Conservation (phyloP, 192 early-diverging fungal species). For the Linnemannia exigua region DNA sequence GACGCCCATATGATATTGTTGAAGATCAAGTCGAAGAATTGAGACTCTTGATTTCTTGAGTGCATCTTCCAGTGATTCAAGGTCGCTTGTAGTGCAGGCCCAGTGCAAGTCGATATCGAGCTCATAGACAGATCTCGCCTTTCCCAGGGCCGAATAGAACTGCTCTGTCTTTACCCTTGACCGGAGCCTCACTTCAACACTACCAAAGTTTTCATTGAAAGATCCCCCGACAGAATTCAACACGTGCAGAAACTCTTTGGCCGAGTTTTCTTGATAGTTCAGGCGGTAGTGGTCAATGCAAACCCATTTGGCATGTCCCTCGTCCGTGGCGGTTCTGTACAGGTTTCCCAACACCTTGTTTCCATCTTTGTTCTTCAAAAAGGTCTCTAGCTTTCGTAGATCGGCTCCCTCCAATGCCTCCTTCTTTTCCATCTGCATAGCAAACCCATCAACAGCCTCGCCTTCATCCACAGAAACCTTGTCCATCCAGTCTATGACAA, state of each 20-base stretch:
- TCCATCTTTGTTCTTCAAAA: background rate
- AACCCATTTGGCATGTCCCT: constrained; percentile 13
- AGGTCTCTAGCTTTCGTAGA: background rate
- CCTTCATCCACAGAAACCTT: constrained; percentile 13
- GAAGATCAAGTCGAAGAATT: too few relatives aligned
- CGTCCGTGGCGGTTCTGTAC: background rate
- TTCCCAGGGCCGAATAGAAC: constrained; percentile 9
- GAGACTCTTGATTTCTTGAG: too few relatives aligned
- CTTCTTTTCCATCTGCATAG: constrained; percentile 1
- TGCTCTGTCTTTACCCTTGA: background rate
- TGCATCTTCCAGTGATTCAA: background rate
- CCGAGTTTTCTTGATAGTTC: background rate
- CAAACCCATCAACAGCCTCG: constrained; percentile 8
- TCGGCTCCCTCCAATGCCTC: constrained; percentile 11
- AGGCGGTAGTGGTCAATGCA: constrained; percentile 17
- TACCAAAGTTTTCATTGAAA: constrained; percentile 2
- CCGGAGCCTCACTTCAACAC: background rate
- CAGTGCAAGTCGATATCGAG: constrained; percentile 18
- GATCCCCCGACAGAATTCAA: background rate
- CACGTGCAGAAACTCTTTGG: too few relatives aligned
- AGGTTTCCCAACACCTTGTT: background rate
- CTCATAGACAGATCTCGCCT: background rate
- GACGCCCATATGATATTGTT: too few relatives aligned
- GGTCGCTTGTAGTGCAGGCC: background rate
- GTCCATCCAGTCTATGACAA: constrained; percentile 16